These are phyloP conservation scores for Candida insectorum DNA, from an alignment of 805 yeast genomes.

Conservation along the genomic window DNA sequence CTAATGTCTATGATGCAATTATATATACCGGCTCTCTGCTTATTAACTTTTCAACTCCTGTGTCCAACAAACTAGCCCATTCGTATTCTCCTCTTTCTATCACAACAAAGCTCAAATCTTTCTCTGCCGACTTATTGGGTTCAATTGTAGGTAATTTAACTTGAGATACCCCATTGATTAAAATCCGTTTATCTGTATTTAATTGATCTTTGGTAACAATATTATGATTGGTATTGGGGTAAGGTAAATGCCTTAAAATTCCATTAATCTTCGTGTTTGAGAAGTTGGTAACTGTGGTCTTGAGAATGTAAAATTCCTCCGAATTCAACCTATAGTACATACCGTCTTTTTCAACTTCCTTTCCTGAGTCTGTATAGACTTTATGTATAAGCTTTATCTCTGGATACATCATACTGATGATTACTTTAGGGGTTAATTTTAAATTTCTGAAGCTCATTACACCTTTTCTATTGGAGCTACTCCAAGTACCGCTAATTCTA, in stretches of 20 bases:
- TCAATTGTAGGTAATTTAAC: conserved; percentile 42
- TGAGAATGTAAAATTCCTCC: conserved; percentile 52
- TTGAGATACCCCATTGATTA: conserved; percentile 74
- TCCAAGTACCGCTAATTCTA: conserved; percentile 67
- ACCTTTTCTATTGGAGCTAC: conserved; percentile 40
- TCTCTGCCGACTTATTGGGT: conserved; percentile 39
- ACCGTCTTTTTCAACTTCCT: conserved; percentile 18
- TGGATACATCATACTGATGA: conserved; percentile 49
- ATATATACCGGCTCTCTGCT: conserved; percentile 33
- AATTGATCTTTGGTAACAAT: conserved; percentile 6
- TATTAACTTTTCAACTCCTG: conserved; percentile 13
- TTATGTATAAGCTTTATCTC: conserved; percentile 42
- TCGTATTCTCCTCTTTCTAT: conserved; percentile 79
- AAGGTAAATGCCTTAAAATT: conserved; percentile 58
- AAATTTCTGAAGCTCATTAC: conserved; percentile 63
- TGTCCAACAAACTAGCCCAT: conserved; percentile 54
- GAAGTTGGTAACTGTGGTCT: conserved; percentile 49
- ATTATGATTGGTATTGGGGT: conserved; percentile 16
- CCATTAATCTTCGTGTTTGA: conserved; percentile 45
- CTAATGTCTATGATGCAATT: conserved; percentile 12
- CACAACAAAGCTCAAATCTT: conserved; percentile 57
- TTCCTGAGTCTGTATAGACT: conserved; percentile 13
- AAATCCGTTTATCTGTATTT: conserved; percentile 51
- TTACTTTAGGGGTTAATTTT: conserved; percentile 60
- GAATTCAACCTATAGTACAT: conserved; percentile 29